Conservation (phyloP, 192 early-diverging fungal species). For the Mortierella claussenii region DNA sequence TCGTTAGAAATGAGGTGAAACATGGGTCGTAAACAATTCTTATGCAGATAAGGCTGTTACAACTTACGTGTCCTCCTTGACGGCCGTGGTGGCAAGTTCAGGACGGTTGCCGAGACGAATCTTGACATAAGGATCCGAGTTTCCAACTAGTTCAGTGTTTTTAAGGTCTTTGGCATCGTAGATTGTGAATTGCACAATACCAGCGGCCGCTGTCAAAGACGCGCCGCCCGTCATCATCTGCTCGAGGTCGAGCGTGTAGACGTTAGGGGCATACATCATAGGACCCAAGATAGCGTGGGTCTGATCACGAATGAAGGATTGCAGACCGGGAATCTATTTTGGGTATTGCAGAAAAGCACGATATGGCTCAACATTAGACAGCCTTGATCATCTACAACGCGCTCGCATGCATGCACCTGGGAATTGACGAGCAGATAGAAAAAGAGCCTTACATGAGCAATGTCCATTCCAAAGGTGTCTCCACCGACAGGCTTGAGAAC, state of each 20-base stretch:
- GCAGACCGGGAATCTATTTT: constrained; percentile 82
- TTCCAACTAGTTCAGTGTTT: constrained; percentile 89
- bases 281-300: constrained; percentile 78
- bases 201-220: constrained; percentile 74
- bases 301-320: constrained; percentile 78
- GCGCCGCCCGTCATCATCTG: constrained; percentile 76
- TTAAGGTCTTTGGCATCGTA: constrained; percentile 83
- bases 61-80: constrained; percentile 73
- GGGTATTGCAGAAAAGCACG: background rate
- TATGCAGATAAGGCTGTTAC: background rate
- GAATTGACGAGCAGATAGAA: too few species aligned
- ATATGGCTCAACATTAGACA: constrained; percentile 4
- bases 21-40: background rate
- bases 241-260: constrained; percentile 82
- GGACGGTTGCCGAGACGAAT: constrained; percentile 79
- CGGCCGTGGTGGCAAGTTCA: constrained; percentile 68
- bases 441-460: constrained; percentile 72
- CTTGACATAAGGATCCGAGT: constrained; percentile 88
- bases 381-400: background rate
- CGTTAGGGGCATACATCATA: constrained; percentile 89
- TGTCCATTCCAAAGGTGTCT: constrained; percentile 85
- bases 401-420: background rate
- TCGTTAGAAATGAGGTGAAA: background rate
- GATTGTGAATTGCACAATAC: constrained; percentile 86
- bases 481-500: constrained; percentile 89